A percentile compares a stretch with the other conserved stretches of the same genome.
Conservation (phyloP, 1,284 basidiomycete genomes). For the Microbotryum intermedium region DNA sequence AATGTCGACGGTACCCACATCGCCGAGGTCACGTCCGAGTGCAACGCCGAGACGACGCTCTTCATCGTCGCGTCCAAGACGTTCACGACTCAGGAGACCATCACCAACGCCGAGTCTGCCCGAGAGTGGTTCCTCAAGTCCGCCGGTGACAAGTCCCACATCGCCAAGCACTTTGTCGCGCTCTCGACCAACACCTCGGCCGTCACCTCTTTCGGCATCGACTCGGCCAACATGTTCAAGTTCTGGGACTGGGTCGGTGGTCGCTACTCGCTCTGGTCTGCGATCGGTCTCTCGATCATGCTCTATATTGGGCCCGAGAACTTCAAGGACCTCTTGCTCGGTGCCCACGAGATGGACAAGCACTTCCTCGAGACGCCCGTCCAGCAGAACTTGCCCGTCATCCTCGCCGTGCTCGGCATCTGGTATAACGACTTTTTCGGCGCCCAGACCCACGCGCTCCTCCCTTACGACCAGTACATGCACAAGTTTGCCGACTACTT, state of each 20-base stretch:
- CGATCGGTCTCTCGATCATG: constrained; percentile 91
- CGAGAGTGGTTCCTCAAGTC: constrained; percentile 84
- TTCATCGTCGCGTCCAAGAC: constrained; percentile 99
- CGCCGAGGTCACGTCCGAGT: constrained; percentile 72
- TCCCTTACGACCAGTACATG: constrained; percentile 97
- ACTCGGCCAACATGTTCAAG: constrained; percentile 92
- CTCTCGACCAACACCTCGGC: constrained; percentile 92
- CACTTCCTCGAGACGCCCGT: constrained; percentile 85
- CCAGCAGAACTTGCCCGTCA: constrained; percentile 84
- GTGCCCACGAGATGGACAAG: constrained; percentile 95
- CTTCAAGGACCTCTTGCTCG: constrained; percentile 80
- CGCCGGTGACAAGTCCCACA: constrained; percentile 79
- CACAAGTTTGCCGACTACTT: constrained; percentile 99
- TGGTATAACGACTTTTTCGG: constrained; percentile 99
- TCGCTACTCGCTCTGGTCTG: constrained; percentile 95
- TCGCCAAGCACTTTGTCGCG: constrained; percentile 98
- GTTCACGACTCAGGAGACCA: constrained; percentile 98
- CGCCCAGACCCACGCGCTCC: constrained; percentile 84
- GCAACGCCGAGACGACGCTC: constrained; percentile 85
- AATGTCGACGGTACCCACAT: constrained; percentile 99
- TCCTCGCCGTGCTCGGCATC: constrained; percentile 83
- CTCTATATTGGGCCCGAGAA: constrained; percentile 88
- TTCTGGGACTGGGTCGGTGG: constrained; percentile 99
- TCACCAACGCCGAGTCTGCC: constrained; percentile 92
- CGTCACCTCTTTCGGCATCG: constrained; percentile 91